These are phyloP conservation scores for Cryptococcus jaspeensis DNA, from an alignment of 1,284 basidiomycete genomes.

Conservation along the genomic window DNA sequence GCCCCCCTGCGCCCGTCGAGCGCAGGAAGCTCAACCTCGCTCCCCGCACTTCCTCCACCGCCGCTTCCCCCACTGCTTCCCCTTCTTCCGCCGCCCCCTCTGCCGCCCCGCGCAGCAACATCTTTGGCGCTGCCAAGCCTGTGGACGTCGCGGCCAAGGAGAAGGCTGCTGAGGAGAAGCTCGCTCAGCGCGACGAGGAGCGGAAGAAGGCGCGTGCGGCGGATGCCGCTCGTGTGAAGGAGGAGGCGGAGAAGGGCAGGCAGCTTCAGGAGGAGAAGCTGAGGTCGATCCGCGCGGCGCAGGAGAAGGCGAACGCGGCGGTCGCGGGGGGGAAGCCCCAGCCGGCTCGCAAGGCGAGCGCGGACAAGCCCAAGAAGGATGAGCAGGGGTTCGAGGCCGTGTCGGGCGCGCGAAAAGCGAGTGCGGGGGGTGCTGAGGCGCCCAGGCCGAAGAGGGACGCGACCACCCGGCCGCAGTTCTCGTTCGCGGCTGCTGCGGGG, in stretches of 20 bases:
- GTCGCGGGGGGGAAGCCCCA: background rate
- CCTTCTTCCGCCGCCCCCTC: slow-evolving; percentile 59
- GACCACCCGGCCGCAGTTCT: slow-evolving; percentile 39
- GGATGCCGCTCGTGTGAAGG: slow-evolving; percentile 27
- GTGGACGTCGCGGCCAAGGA: slow-evolving; percentile 79
- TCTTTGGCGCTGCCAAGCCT: slow-evolving; percentile 85
- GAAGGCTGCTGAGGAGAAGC: slow-evolving; percentile 53
- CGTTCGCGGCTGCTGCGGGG: slow-evolving; percentile 46
- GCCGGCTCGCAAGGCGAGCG: slow-evolving; percentile 10
- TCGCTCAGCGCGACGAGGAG: slow-evolving; percentile 35
- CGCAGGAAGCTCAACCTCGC: slow-evolving; percentile 79
- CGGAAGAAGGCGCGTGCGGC: slow-evolving; percentile 35
- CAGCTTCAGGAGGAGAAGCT: slow-evolving; percentile 28
- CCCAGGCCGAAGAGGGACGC: slow-evolving; percentile 28
- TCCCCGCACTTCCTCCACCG: slow-evolving; percentile 61
- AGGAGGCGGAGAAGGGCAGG: slow-evolving; percentile 39
- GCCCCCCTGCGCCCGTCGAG: slow-evolving; percentile 69
- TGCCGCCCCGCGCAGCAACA: slow-evolving; percentile 13
- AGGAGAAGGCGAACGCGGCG: slow-evolving; percentile 30
- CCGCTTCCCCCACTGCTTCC: slow-evolving; percentile 54
- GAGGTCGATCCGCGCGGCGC: slow-evolving; percentile 31
- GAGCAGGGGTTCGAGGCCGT: slow-evolving; percentile 7
- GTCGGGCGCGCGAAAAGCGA: slow-evolving; percentile 31
- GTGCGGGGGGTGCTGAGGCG: slow-evolving; percentile 9
- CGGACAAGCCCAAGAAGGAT: slow-evolving; percentile 3